phyloP scores from a whole-genome alignment of 768 basidiomycete genomes.

The Lentinula guzmanii region DNA sequence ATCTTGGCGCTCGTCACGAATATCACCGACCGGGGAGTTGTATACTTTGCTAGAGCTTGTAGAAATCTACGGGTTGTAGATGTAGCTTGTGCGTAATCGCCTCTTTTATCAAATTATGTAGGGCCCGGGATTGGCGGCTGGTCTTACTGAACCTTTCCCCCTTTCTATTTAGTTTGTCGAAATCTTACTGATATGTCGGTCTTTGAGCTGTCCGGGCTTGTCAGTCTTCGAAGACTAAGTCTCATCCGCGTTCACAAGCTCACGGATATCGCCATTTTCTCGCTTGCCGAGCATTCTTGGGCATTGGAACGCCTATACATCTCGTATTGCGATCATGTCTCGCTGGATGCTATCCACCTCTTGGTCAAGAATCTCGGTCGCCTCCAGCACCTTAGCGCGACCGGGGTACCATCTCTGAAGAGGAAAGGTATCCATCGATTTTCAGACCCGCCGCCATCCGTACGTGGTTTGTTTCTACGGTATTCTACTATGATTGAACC shows the following conservation, averaged over 20 bases:
- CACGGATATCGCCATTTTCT: slow-evolving; percentile 78
- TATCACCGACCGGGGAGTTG: slow-evolving; percentile 75
- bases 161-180: slow-evolving; percentile 55
- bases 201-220: slow-evolving; percentile 68
- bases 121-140: background rate
- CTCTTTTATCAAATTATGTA: background rate
- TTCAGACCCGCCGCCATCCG: slow-evolving; percentile 64
- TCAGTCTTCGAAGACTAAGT: slow-evolving; percentile 68
- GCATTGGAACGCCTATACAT: slow-evolving; percentile 78
- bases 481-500: background rate
- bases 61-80: slow-evolving; percentile 75
- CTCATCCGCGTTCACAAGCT: slow-evolving; percentile 76
- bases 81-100: slow-evolving; percentile 66
- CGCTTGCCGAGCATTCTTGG: slow-evolving; percentile 66
- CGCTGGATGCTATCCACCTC: slow-evolving; percentile 68
- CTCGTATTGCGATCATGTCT: slow-evolving; percentile 79
- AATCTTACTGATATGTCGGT: slow-evolving; percentile 82
- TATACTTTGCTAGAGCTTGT: slow-evolving; percentile 65
- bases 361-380: slow-evolving; percentile 53
- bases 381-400: slow-evolving; percentile 72
- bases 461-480: slow-evolving; percentile 26
- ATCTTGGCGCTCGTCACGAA: slow-evolving; percentile 74
- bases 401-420: slow-evolving; percentile 72
- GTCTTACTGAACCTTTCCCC: background rate
- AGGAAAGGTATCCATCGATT: slow-evolving; percentile 68